A percentile compares a stretch with the other conserved stretches of the same genome.
These are phyloP conservation scores for Pseudisothecium myosuroides DNA, from an alignment of 225 moss, liverwort and hornwort species.

Conservation along the genomic window DNA sequence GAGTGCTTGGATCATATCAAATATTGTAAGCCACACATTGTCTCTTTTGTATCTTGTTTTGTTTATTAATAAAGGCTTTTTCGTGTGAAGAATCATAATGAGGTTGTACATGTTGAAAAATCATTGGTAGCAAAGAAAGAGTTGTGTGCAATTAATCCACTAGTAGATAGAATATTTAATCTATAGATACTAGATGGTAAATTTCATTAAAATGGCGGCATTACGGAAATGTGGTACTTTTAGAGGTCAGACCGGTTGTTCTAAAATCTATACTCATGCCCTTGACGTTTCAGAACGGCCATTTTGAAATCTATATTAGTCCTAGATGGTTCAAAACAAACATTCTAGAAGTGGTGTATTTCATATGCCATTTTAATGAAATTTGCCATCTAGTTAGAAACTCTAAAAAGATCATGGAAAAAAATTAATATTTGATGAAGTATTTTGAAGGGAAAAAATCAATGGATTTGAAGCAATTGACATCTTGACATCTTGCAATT, in stretches of 20 bases:
- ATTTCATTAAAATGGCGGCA: too few relatives aligned
- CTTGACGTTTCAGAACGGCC: too few relatives aligned
- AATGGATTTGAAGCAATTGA: not conserved
- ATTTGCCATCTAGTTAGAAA: not conserved
- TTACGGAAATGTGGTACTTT: too few relatives aligned
- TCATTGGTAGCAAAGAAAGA: not conserved
- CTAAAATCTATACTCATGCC: too few relatives aligned
- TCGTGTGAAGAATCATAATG: rapidly evolving
- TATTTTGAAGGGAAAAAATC: not conserved
- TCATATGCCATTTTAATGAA: too few relatives aligned
- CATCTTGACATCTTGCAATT: not conserved
- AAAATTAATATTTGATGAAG: not conserved
- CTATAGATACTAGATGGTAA: not conserved
- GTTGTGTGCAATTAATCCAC: rapidly evolving
- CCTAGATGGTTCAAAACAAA: too few relatives aligned
- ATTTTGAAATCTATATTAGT: too few relatives aligned
- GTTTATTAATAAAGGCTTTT: not conserved
- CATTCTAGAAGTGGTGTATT: too few relatives aligned
- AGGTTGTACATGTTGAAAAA: not conserved
- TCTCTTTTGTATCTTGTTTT: not conserved
- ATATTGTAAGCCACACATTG: not conserved
- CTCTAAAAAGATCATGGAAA: not conserved
- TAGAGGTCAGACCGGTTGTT: too few relatives aligned
- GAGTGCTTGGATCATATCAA: rapidly evolving
- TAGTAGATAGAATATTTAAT: not conserved